These are phyloP conservation scores for Mayamaea pseudoterrestris DNA, from an alignment of 108 stramenopile species.

Conservation along the genomic window DNA sequence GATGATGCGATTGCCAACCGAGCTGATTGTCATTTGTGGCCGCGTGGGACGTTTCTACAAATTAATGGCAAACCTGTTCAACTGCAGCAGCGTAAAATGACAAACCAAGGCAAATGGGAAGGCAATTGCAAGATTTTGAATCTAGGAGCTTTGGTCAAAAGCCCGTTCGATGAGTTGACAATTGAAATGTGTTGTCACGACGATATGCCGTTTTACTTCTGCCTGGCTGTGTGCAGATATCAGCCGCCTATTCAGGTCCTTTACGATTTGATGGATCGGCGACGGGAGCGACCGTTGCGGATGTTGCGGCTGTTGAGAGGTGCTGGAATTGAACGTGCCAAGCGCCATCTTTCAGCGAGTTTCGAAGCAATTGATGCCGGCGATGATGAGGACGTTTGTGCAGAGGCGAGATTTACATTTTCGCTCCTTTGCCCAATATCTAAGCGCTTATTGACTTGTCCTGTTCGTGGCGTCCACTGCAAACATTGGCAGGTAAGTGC, in stretches of 20 bases:
- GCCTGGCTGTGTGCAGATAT: conserved; percentile 40
- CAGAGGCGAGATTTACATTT: conserved; percentile 24
- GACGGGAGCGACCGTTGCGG: too few species aligned
- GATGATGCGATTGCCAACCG: conserved; percentile 9
- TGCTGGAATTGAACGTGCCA: neutral
- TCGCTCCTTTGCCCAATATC: conserved; percentile 42
- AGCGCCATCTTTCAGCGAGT: conserved; percentile 19
- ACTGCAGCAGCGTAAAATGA: conserved; percentile 52
- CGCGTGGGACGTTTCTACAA: conserved; percentile 50
- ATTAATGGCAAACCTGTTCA: conserved; percentile 9
- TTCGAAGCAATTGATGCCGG: conserved; percentile 15
- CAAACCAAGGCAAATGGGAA: conserved; percentile 58
- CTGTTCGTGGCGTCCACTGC: conserved; percentile 46
- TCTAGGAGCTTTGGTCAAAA: conserved; percentile 23
- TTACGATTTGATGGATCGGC: neutral
- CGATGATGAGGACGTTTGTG: conserved; percentile 13
- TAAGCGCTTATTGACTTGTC: conserved; percentile 40
- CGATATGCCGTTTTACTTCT: conserved; percentile 29
- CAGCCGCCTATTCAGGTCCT: conserved; percentile 13
- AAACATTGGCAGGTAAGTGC: conserved; percentile 28
- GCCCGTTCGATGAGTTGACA: conserved; percentile 7
- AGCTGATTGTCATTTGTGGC: conserved; percentile 72
- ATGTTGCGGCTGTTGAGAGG: too few species aligned
- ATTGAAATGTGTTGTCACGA: conserved; percentile 37
- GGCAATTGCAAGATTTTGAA: conserved; percentile 37